phyloP scores from a whole-genome alignment of 2,329 filamentous ascomycete species.

The Alternaria sp. region DNA sequence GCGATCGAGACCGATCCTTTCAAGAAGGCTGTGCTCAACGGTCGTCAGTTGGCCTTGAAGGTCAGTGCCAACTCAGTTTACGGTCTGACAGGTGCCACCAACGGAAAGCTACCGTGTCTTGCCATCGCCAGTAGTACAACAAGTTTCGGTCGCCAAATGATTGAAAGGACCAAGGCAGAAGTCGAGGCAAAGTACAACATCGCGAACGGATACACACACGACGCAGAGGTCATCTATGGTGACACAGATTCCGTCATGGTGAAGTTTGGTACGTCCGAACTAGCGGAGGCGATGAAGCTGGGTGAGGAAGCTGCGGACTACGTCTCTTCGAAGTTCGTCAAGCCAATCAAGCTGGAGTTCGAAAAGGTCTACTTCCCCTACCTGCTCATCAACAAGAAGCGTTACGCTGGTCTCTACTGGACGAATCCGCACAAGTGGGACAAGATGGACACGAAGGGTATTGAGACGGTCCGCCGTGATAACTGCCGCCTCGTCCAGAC shows the following conservation, averaged over 20 bases:
- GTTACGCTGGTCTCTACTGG: constrained; percentile 98
- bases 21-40: constrained; percentile 97
- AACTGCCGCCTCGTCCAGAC: constrained; percentile 96
- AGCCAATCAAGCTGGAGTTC: constrained; percentile 98
- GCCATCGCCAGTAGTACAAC: constrained; percentile 97
- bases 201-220: constrained; percentile 90
- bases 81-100: constrained; percentile 93
- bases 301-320: constrained; percentile 90
- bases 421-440: constrained; percentile 93
- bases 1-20: constrained; percentile 91
- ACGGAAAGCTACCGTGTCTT: constrained; percentile 93
- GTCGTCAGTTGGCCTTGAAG: constrained; percentile 94
- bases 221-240: constrained; percentile 97
- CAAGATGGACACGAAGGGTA: constrained; percentile 99
- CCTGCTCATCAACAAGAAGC: constrained; percentile 99
- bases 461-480: constrained; percentile 95
- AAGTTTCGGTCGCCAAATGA: constrained; percentile 97
- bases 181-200: constrained; percentile 90
- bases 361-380: constrained; percentile 99
- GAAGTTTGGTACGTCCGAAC: constrained; percentile 89
- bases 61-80: constrained; percentile 98
- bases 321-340: constrained; percentile 91
- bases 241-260: constrained; percentile 99
- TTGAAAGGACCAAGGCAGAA: constrained; percentile 96
- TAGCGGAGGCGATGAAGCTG: constrained; percentile 89